These are phyloP conservation scores for Podospora conica DNA, from an alignment of 495 filamentous ascomycete genomes.

Conservation along the genomic window DNA sequence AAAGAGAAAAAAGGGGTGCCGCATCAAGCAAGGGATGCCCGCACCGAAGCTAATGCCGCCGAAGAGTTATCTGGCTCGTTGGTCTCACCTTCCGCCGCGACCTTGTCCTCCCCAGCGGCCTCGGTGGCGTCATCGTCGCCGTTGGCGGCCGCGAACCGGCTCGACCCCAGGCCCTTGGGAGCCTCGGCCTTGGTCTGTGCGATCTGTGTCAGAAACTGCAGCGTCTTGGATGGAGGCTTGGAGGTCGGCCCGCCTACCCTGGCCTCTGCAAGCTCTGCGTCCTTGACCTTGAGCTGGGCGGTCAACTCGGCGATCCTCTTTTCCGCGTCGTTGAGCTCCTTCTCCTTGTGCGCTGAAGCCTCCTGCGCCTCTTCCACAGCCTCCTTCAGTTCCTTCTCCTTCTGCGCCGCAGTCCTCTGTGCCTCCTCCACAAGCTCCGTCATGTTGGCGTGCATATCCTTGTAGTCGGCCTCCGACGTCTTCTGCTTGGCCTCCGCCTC, in stretches of 20 bases:
- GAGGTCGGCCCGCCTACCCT: slow-evolving; percentile 30
- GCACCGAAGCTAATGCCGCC: slow-evolving; percentile 52
- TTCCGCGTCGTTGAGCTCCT: slow-evolving; percentile 29
- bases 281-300: slow-evolving; percentile 45
- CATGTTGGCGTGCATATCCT: slow-evolving; percentile 51
- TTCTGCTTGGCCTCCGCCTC: slow-evolving; percentile 38
- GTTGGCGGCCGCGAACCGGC: slow-evolving; percentile 35
- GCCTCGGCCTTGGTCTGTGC: slow-evolving; percentile 27
- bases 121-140: slow-evolving; percentile 16
- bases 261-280: slow-evolving; percentile 49
- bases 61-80: slow-evolving; percentile 47
- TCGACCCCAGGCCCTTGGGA: slow-evolving; percentile 39
- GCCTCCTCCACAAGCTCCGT: slow-evolving; percentile 45
- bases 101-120: slow-evolving; percentile 18
- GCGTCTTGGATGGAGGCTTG: background rate
- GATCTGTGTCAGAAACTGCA: background rate
- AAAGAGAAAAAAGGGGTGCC: slow-evolving; percentile 9
- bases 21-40: slow-evolving; percentile 41
- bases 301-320: slow-evolving; percentile 39
- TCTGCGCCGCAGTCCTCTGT: slow-evolving; percentile 34
- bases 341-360: slow-evolving; percentile 1
- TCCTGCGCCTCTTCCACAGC: slow-evolving; percentile 33
- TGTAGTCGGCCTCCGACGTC: slow-evolving; percentile 48
- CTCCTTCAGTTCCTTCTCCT: slow-evolving; percentile 44
- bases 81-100: slow-evolving; percentile 48